phyloP scores from a whole-genome alignment of 441 rosid species.

The Euphorbia celastroides region DNA sequence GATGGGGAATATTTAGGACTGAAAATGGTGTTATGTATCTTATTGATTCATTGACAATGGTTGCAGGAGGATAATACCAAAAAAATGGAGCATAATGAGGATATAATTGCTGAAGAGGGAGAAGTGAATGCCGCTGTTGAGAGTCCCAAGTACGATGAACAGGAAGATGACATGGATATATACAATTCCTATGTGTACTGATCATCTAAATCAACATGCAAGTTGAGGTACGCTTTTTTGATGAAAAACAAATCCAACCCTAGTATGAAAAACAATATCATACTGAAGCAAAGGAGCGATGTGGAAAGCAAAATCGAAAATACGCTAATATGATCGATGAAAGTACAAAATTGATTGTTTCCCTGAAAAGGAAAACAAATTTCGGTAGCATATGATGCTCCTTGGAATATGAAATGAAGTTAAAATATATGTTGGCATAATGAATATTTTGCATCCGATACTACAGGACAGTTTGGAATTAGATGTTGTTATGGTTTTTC shows the following conservation, averaged over 20 bases:
- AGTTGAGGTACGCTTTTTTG: neutral
- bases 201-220: neutral
- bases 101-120: constrained; percentile 16
- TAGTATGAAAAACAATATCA: neutral
- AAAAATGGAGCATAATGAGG: constrained; percentile 27
- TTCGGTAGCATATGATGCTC: too few relatives aligned
- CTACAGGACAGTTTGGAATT: too few relatives aligned
- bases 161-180: constrained; percentile 25
- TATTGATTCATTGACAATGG: neutral
- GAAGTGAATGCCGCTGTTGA: constrained; percentile 21
- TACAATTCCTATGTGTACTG: constrained; percentile 35
- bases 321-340: too few relatives aligned
- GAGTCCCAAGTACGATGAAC: constrained; percentile 25
- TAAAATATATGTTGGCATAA: too few relatives aligned
- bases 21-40: neutral
- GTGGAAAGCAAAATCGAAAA: too few relatives aligned
- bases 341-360: too few relatives aligned
- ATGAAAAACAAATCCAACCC: neutral
- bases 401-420: too few relatives aligned
- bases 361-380: too few relatives aligned
- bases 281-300: too few relatives aligned
- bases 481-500: too few relatives aligned
- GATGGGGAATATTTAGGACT: neutral
- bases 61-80: constrained; percentile 33
- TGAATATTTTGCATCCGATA: too few relatives aligned